Evolutionary conservation across 257 asterid genomes (phyloP).

Genomic region (Ocimum tenuiflorum): DNA sequence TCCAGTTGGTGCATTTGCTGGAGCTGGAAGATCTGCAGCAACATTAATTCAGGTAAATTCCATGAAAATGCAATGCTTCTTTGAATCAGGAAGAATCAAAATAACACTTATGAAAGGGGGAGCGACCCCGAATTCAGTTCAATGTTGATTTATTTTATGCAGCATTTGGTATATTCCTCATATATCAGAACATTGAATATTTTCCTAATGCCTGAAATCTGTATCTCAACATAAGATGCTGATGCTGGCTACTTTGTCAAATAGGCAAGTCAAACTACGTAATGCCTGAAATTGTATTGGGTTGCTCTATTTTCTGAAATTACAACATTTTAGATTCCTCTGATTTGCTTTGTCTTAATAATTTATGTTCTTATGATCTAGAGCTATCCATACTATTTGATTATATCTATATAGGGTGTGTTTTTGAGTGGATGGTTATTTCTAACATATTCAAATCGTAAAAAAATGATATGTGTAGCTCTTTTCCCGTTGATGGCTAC

Average conservation of each 20-base stretch:
- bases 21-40: constrained; percentile 97
- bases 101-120: not conserved
- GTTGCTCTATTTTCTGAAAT: not conserved
- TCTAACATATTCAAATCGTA: not conserved
- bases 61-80: not conserved
- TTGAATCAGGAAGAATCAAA: not conserved
- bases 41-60: constrained; percentile 73
- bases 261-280: constrained; percentile 4
- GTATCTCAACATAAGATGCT: not conserved
- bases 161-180: not conserved
- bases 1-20: constrained; percentile 91
- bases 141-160: not conserved
- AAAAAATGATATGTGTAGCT: not conserved
- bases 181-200: not conserved
- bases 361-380: not conserved
- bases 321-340: not conserved
- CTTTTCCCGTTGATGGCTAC: not conserved
- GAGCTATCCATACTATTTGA: not conserved
- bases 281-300: not conserved
- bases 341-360: not conserved
- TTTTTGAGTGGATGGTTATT: not conserved
- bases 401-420: not conserved
- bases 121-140: not conserved
- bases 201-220: not conserved
- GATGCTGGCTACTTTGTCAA: constrained; percentile 6